Evolutionary conservation across 768 basidiomycete genomes (phyloP).

Genomic region (Hypsizygus marmoreus): DNA sequence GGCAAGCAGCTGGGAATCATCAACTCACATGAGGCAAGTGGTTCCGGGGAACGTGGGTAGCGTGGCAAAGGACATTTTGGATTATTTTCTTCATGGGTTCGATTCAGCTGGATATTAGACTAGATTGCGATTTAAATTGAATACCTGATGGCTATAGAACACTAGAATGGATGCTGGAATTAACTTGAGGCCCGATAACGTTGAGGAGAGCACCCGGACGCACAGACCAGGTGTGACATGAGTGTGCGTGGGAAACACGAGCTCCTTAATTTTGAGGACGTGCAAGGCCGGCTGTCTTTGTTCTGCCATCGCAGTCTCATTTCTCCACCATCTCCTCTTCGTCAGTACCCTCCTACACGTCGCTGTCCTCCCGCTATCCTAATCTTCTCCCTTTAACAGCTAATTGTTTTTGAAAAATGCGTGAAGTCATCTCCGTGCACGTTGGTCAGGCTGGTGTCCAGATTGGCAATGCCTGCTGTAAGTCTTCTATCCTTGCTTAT

Average conservation of each 20-base stretch:
- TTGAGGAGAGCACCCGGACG: conserved; percentile 25
- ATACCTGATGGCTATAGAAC: no score
- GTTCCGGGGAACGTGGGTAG: no score
- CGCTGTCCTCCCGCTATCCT: conserved; percentile 15
- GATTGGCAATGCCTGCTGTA: conserved; percentile 95
- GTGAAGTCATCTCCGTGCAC: conserved; percentile 95
- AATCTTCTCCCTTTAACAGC: conserved; percentile 23
- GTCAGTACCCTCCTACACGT: conserved; percentile 33
- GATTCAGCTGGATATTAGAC: not conserved
- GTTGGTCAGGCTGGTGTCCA: conserved; percentile 97
- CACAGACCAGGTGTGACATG: conserved; percentile 47
- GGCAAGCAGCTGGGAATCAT: conserved; percentile 25
- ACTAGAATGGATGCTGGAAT: not conserved
- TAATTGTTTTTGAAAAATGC: conserved; percentile 50
- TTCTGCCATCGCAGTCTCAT: conserved; percentile 45
- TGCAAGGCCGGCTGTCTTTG: conserved; percentile 46
- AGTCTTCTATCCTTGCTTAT: conserved; percentile 32
- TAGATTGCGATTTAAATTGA: no score
- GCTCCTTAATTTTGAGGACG: conserved; percentile 39
- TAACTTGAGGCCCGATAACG: not conserved
- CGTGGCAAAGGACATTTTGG: no score
- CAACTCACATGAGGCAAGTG: no score
- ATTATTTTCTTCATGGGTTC: no score
- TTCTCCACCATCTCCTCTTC: conserved; percentile 16
- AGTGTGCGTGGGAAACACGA: conserved; percentile 42